Conservation (phyloP, 2,329 filamentous ascomycete genomes). For the Zalaria obscura region DNA sequence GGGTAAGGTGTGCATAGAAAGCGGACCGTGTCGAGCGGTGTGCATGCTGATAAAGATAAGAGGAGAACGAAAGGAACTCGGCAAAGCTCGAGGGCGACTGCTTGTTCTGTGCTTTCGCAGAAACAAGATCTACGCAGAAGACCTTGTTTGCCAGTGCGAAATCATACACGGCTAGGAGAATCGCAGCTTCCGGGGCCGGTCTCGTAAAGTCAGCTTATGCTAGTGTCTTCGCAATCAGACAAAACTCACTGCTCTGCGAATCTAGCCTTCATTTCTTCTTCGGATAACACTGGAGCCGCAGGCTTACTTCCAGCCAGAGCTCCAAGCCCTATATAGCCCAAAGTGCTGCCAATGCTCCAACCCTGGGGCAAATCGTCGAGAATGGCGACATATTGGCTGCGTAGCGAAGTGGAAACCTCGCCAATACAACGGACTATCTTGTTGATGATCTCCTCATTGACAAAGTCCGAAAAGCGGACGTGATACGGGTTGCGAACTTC, state of each 20-base stretch:
- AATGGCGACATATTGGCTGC: slow-evolving; percentile 68
- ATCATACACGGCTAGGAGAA: slow-evolving; percentile 79
- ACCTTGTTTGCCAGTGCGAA: slow-evolving; percentile 91
- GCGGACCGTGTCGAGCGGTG: slow-evolving; percentile 67
- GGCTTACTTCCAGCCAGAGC: slow-evolving; percentile 52
- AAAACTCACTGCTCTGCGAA: slow-evolving; percentile 61
- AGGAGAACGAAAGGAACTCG: slow-evolving; percentile 73
- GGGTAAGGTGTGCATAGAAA: slow-evolving; percentile 70
- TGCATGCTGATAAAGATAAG: slow-evolving; percentile 87
- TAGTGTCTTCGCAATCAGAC: background rate
- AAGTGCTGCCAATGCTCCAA: slow-evolving; percentile 69
- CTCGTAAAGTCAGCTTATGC: slow-evolving; percentile 29
- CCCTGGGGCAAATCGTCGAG: slow-evolving; percentile 83
- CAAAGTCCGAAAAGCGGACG: slow-evolving; percentile 81
- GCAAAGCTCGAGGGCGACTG: slow-evolving; percentile 61
- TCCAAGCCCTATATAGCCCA: slow-evolving; percentile 75
- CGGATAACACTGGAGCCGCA: slow-evolving; percentile 46
- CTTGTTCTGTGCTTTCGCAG: slow-evolving; percentile 41
- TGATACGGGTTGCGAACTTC: slow-evolving; percentile 96
- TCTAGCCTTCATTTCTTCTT: slow-evolving; percentile 68
- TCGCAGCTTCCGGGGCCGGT: slow-evolving; percentile 63
- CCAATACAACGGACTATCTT: slow-evolving; percentile 70
- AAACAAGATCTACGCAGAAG: slow-evolving; percentile 73
- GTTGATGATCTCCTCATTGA: slow-evolving; percentile 76
- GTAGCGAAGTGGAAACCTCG: slow-evolving; percentile 50